Conservation (phyloP, 805 yeast species). For the Tetrapisispora taiwanensis region DNA sequence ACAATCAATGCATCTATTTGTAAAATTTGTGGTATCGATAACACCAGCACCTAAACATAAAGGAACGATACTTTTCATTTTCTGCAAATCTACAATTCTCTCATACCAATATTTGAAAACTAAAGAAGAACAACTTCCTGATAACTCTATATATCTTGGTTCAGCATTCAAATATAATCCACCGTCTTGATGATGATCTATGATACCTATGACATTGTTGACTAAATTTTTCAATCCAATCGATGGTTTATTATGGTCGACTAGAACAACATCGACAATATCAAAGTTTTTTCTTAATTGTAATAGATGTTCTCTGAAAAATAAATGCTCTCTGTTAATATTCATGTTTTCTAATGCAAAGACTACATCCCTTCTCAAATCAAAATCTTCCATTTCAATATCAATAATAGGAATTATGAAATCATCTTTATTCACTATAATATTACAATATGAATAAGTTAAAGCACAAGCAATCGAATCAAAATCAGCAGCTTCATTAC, state of each 20-base stretch:
- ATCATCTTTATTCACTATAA: constrained; percentile 19
- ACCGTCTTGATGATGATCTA: constrained; percentile 87
- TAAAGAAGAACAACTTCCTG: constrained; percentile 75
- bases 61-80: constrained; percentile 31
- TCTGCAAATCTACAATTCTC: constrained; percentile 7
- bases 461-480: constrained; percentile 80
- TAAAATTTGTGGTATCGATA: constrained; percentile 65
- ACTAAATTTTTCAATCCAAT: constrained; percentile 33
- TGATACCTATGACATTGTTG: constrained; percentile 42
- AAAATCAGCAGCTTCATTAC: constrained; percentile 82
- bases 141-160: constrained; percentile 52
- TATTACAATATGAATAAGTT: constrained; percentile 50
- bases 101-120: constrained; percentile 54
- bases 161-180: constrained; percentile 35
- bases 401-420: constrained; percentile 62
- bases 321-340: constrained; percentile 41
- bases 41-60: constrained; percentile 59
- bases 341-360: constrained; percentile 39
- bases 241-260: constrained; percentile 72
- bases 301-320: constrained; percentile 58
- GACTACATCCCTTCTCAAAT: constrained; percentile 60
- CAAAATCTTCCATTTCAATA: constrained; percentile 55
- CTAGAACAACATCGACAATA: constrained; percentile 43
- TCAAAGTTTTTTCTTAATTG: constrained; percentile 6
- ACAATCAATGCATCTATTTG: constrained; percentile 47